These are phyloP conservation scores for Delonix regia DNA, from an alignment of 306 rosid species.

Conservation along the genomic window DNA sequence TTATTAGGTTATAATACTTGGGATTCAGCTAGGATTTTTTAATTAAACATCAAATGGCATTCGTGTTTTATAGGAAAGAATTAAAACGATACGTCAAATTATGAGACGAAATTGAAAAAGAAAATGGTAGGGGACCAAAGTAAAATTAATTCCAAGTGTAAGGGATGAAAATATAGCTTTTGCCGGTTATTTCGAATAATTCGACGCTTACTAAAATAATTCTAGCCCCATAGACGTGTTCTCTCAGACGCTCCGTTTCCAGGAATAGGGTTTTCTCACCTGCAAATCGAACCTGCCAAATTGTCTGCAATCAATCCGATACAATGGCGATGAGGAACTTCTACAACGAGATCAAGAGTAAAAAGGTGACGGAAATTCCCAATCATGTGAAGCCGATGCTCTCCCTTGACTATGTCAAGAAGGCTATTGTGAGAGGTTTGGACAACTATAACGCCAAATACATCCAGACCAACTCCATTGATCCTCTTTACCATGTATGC, in stretches of 20 bases:
- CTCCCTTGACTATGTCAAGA: conserved; percentile 55
- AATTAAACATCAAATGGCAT: too few species aligned
- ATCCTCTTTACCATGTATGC: conserved; percentile 66
- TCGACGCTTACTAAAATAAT: background rate
- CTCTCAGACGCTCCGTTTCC: conserved; percentile 11
- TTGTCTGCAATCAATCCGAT: background rate
- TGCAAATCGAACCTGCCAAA: background rate
- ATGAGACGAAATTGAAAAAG: too few species aligned
- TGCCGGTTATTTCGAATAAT: too few species aligned
- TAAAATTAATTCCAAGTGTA: too few species aligned
- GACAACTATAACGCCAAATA: conserved; percentile 79
- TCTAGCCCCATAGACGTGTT: background rate
- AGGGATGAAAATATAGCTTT: too few species aligned
- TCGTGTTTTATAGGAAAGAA: too few species aligned
- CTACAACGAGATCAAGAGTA: conserved; percentile 71
- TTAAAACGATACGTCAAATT: too few species aligned
- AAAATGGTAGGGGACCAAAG: too few species aligned
- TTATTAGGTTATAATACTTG: too few species aligned
- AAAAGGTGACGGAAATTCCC: conserved; percentile 69
- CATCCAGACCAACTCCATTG: conserved; percentile 68
- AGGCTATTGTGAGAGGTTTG: conserved; percentile 45
- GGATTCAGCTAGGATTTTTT: too few species aligned
- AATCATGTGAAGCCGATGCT: conserved; percentile 66
- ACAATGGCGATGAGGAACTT: conserved; percentile 70
- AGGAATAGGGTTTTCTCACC: conserved; percentile 37